Percentiles rank a stretch among this genome's conserved stretches.
phyloP scores from a whole-genome alignment of 257 asterid species.

The Petunia secreta region DNA sequence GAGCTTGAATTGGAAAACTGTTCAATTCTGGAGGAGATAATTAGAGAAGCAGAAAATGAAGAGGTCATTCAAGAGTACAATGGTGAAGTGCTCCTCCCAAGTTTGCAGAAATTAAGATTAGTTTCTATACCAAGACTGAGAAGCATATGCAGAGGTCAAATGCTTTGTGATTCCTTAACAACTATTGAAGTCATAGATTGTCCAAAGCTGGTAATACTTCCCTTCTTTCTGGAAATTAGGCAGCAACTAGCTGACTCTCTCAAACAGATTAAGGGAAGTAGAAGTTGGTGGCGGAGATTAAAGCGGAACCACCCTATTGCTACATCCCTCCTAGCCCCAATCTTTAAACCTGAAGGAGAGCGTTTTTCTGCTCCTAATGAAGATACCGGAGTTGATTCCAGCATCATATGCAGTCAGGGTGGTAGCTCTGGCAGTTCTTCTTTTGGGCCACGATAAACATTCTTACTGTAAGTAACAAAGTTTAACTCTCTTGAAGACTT shows the following conservation, averaged over 20 bases:
- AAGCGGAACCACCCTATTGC: neutral
- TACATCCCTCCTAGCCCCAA: neutral
- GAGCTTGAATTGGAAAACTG: slow-evolving; percentile 32
- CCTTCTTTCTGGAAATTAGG: slow-evolving; percentile 30
- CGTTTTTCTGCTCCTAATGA: neutral
- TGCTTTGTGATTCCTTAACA: slow-evolving; percentile 36
- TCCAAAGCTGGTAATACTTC: slow-evolving; percentile 19
- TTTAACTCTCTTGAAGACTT: neutral
- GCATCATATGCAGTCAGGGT: neutral
- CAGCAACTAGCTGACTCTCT: slow-evolving; percentile 21
- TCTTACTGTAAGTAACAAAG: slow-evolving; percentile 4
- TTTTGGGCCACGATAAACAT: slow-evolving; percentile 24
- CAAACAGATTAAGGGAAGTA: slow-evolving; percentile 37
- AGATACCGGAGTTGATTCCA: neutral
- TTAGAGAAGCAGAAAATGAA: neutral
- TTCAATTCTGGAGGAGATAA: slow-evolving; percentile 26
- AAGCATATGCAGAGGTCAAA: slow-evolving; percentile 30
- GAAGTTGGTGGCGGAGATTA: slow-evolving; percentile 30
- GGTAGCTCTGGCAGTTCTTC: slow-evolving; percentile 26
- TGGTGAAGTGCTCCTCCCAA: slow-evolving; percentile 26
- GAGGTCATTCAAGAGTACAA: slow-evolving; percentile 17
- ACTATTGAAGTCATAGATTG: slow-evolving; percentile 33
- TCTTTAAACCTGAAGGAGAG: neutral
- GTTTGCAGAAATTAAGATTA: slow-evolving; percentile 28
- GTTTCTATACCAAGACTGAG: slow-evolving; percentile 32